A percentile compares a stretch with the other conserved stretches of the same genome.
These are phyloP conservation scores for Colletotrichum filicis DNA, from an alignment of 2,329 filamentous ascomycete species.

Conservation along the genomic window DNA sequence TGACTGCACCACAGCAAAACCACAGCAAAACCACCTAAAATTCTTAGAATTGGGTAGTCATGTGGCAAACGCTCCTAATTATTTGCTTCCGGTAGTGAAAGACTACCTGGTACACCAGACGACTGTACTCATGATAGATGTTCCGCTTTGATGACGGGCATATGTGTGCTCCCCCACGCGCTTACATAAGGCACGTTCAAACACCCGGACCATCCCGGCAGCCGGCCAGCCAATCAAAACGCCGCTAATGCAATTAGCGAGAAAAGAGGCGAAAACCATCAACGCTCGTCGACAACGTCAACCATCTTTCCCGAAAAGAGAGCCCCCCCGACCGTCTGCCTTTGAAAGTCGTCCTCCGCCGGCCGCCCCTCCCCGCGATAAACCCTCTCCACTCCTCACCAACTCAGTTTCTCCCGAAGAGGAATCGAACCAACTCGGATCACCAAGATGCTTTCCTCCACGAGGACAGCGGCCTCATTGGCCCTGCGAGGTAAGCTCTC, in stretches of 20 bases:
- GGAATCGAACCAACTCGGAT: neutral
- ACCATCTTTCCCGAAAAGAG: slow-evolving; percentile 20
- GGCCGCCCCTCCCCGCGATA: slow-evolving; percentile 17
- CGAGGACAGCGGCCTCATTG: slow-evolving; percentile 63
- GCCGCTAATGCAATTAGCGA: slow-evolving; percentile 28
- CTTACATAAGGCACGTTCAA: slow-evolving; percentile 22
- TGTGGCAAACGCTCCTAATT: too few relatives aligned
- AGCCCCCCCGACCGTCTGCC: slow-evolving; percentile 13
- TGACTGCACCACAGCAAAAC: too few relatives aligned
- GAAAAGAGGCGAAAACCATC: slow-evolving; percentile 32
- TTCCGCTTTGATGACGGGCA: neutral
- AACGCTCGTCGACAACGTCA: slow-evolving; percentile 27
- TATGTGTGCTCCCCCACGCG: neutral
- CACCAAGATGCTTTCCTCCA: slow-evolving; percentile 56
- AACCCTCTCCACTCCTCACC: slow-evolving; percentile 27
- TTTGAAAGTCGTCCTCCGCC: slow-evolving; percentile 6
- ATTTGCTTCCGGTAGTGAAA: too few relatives aligned
- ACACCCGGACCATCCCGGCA: slow-evolving; percentile 11
- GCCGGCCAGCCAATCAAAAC: slow-evolving; percentile 22
- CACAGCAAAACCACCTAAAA: too few relatives aligned
- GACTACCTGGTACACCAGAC: too few relatives aligned
- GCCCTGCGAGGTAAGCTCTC: slow-evolving; percentile 60
- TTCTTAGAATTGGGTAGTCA: too few relatives aligned
- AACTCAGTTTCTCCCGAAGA: neutral
- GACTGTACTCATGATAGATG: neutral